Percentiles rank a stretch among this genome's conserved stretches.
These are phyloP conservation scores for Vicia faba DNA, from an alignment of 306 rosid genomes.

Conservation along the genomic window DNA sequence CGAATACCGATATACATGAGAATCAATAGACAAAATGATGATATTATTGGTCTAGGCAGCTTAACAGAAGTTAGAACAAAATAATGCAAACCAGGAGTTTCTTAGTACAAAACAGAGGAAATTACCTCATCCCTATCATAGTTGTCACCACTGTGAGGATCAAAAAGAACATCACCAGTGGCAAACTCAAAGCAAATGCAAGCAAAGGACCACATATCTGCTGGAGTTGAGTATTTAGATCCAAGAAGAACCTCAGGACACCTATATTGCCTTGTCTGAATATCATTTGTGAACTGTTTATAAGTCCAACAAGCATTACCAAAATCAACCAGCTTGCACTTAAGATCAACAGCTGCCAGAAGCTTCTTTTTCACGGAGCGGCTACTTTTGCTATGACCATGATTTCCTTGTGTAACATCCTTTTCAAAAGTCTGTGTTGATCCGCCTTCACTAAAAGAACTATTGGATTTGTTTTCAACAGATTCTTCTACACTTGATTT, in stretches of 20 bases:
- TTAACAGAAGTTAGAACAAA: no score
- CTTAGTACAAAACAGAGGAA: background rate
- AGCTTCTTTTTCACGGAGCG: slow-evolving; percentile 59
- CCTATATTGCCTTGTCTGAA: slow-evolving; percentile 90
- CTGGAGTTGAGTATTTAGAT: slow-evolving; percentile 81
- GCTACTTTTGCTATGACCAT: slow-evolving; percentile 40
- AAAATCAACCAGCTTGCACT: slow-evolving; percentile 90
- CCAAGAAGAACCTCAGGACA: slow-evolving; percentile 94
- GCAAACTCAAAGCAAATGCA: slow-evolving; percentile 47
- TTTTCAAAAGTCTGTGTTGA: slow-evolving; percentile 17
- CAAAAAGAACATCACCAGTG: slow-evolving; percentile 89
- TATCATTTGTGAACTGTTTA: slow-evolving; percentile 86
- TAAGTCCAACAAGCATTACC: slow-evolving; percentile 95
- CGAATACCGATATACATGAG: no score
- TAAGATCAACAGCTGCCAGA: slow-evolving; percentile 65
- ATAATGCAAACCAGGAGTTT: slow-evolving; percentile 4
- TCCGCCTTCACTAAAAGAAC: slow-evolving; percentile 26
- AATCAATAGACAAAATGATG: no score
- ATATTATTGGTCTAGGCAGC: no score
- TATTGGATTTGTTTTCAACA: slow-evolving; percentile 15
- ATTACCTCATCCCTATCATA: slow-evolving; percentile 87
- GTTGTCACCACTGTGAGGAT: slow-evolving; percentile 84
- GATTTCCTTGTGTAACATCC: slow-evolving; percentile 38
- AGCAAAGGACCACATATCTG: slow-evolving; percentile 89
- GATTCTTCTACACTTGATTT: slow-evolving; percentile 35